Evolutionary conservation across 2,329 filamentous ascomycete genomes (phyloP).

Genomic region (Aspergillus proliferans): DNA sequence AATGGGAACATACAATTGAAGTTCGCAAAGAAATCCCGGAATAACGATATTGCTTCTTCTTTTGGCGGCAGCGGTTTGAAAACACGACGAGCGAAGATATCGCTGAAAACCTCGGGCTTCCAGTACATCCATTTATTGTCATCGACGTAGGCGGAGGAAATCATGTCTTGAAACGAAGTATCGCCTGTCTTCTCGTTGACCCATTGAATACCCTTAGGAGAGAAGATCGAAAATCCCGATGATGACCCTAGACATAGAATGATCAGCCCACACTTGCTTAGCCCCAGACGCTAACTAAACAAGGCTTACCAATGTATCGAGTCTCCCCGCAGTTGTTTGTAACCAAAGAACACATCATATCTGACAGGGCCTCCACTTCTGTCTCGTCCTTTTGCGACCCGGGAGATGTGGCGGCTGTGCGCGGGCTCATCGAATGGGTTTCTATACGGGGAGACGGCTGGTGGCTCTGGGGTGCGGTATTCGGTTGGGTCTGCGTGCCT

Average conservation of each 20-base stretch:
- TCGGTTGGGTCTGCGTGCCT: neutral
- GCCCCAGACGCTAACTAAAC: neutral
- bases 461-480: conserved; percentile 27
- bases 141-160: conserved; percentile 80
- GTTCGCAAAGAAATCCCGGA: conserved; percentile 94
- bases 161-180: conserved; percentile 88
- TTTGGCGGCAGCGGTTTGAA: conserved; percentile 80
- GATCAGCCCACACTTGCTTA: conserved; percentile 1
- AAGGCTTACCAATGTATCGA: conserved; percentile 76
- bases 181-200: conserved; percentile 98
- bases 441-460: conserved; percentile 44
- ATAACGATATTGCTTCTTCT: conserved; percentile 76
- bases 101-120: conserved; percentile 95
- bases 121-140: conserved; percentile 95
- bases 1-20: conserved; percentile 99
- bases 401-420: conserved; percentile 47
- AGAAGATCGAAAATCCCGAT: conserved; percentile 98
- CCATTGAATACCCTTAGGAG: conserved; percentile 96
- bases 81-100: conserved; percentile 78
- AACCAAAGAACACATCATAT: conserved; percentile 98
- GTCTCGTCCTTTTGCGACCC: conserved; percentile 52
- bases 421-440: conserved; percentile 43
- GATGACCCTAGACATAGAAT: conserved; percentile 63
- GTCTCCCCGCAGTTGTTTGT: conserved; percentile 94
- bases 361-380: conserved; percentile 81